phyloP scores from a whole-genome alignment of 1,284 basidiomycete genomes.

The Xerocomus alliaceus region DNA sequence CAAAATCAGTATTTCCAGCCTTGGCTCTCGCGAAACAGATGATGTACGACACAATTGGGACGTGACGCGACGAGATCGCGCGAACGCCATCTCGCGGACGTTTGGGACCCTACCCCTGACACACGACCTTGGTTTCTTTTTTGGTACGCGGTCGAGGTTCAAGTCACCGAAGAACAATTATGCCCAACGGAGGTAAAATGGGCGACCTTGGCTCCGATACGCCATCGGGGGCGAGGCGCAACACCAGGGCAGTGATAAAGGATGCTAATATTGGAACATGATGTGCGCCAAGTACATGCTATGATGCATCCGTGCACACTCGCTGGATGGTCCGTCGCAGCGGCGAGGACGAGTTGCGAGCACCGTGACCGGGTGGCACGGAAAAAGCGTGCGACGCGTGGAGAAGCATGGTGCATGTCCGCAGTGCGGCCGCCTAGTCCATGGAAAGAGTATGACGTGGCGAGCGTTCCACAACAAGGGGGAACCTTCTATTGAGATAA shows the following conservation, averaged over 20 bases:
- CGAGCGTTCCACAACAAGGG: slow-evolving; percentile 26
- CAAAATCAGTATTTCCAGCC: too few relatives aligned
- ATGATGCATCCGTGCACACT: slow-evolving; percentile 5
- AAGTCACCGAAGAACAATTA: slow-evolving; percentile 10
- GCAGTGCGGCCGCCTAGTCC: slow-evolving; percentile 32
- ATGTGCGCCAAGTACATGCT: slow-evolving; percentile 6
- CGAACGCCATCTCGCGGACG: too few relatives aligned
- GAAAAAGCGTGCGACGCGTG: not conserved
- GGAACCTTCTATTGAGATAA: slow-evolving; percentile 30
- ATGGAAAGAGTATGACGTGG: slow-evolving; percentile 28
- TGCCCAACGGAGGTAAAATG: slow-evolving; percentile 4
- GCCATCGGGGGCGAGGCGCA: slow-evolving; percentile 14
- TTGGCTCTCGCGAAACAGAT: too few relatives aligned
- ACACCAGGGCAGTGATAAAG: not conserved
- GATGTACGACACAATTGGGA: too few relatives aligned
- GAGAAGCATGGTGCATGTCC: slow-evolving; percentile 28
- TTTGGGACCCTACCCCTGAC: too few relatives aligned
- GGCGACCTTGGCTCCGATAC: slow-evolving; percentile 10
- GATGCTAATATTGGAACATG: slow-evolving; percentile 15
- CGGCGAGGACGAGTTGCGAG: not conserved
- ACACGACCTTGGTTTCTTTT: slow-evolving; percentile 7
- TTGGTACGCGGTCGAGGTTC: slow-evolving; percentile 1
- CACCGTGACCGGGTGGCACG: slow-evolving; percentile 6
- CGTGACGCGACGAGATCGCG: too few relatives aligned
- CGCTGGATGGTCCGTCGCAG: not conserved